phyloP scores from a whole-genome alignment of 2,329 filamentous ascomycete genomes.

The Aspergillus fructus region DNA sequence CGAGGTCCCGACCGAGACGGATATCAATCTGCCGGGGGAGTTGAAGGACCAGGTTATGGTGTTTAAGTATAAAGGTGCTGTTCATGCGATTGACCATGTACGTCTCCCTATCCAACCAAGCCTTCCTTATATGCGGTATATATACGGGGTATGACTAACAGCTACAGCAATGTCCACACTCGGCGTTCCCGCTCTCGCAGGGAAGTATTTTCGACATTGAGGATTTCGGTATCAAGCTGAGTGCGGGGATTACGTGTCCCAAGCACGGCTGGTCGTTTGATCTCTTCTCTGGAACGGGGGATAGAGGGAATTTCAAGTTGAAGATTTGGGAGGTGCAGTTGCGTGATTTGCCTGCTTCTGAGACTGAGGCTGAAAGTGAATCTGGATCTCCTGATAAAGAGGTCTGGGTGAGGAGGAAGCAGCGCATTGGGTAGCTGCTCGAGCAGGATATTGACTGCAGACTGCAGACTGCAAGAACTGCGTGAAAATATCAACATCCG shows the following conservation, averaged over 20 bases:
- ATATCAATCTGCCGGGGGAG: slow-evolving; percentile 38
- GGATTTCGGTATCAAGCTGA: slow-evolving; percentile 58
- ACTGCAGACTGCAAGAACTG: too few species aligned
- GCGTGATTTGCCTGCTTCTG: slow-evolving; percentile 28
- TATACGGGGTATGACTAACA: neutral
- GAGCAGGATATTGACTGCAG: too few species aligned
- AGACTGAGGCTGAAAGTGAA: neutral
- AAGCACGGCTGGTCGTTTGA: slow-evolving; percentile 74
- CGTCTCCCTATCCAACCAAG: slow-evolving; percentile 19
- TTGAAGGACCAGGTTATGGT: slow-evolving; percentile 64
- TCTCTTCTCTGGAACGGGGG: slow-evolving; percentile 60
- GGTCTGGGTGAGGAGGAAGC: slow-evolving; percentile 36
- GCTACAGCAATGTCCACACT: slow-evolving; percentile 65
- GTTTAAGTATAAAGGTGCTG: slow-evolving; percentile 61
- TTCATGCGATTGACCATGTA: slow-evolving; percentile 70
- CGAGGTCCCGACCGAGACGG: slow-evolving; percentile 28
- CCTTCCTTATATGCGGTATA: too few species aligned
- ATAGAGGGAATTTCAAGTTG: slow-evolving; percentile 62
- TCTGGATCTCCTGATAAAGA: slow-evolving; percentile 23
- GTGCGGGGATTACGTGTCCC: slow-evolving; percentile 62
- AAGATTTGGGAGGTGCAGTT: slow-evolving; percentile 65
- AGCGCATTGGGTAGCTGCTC: slow-evolving; percentile 27
- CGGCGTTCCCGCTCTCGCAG: slow-evolving; percentile 63
- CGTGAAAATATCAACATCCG: too few species aligned
- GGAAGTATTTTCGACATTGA: slow-evolving; percentile 69